phyloP scores from a whole-genome alignment of 2,329 filamentous ascomycete species.

The Trichophyton verrucosum region DNA sequence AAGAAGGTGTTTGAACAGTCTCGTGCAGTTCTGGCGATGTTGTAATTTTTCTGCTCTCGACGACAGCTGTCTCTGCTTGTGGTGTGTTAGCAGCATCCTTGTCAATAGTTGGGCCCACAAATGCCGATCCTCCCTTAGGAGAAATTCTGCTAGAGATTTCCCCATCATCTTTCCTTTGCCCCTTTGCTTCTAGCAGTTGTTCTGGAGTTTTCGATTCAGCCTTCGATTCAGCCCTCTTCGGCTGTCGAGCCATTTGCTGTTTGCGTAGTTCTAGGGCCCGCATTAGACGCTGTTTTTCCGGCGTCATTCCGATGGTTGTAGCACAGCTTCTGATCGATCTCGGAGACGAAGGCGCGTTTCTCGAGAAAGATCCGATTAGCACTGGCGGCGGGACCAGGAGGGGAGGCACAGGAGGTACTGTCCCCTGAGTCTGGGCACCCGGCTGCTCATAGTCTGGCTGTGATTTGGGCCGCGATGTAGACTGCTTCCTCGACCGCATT shows the following conservation, averaged over 20 bases:
- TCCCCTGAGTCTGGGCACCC: conserved; percentile 19
- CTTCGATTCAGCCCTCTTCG: conserved; percentile 22
- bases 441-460: conserved; percentile 22
- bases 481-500: conserved; percentile 52
- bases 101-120: conserved; percentile 3
- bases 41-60: not conserved
- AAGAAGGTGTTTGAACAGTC: not conserved
- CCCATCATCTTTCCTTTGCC: conserved; percentile 3
- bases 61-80: not conserved
- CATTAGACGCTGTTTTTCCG: conserved; percentile 85
- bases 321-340: conserved; percentile 34
- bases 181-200: conserved; percentile 10
- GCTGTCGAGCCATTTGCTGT: conserved; percentile 49
- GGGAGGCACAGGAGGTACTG: conserved; percentile 27
- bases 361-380: conserved; percentile 21
- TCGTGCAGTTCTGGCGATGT: not conserved
- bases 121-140: not conserved
- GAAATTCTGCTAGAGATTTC: not conserved
- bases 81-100: not conserved
- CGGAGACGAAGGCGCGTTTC: conserved; percentile 22
- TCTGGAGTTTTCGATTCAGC: conserved; percentile 19
- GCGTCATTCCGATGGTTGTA: conserved; percentile 51
- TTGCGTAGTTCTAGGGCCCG: conserved; percentile 86
- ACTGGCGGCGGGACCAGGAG: conserved; percentile 27
- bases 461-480: conserved; percentile 35